Evolutionary conservation across 1,139 yeast species (phyloP), one percentile per base, ranked within the genome.

Genomic region (Yamadazyma epiphylla): DNA sequence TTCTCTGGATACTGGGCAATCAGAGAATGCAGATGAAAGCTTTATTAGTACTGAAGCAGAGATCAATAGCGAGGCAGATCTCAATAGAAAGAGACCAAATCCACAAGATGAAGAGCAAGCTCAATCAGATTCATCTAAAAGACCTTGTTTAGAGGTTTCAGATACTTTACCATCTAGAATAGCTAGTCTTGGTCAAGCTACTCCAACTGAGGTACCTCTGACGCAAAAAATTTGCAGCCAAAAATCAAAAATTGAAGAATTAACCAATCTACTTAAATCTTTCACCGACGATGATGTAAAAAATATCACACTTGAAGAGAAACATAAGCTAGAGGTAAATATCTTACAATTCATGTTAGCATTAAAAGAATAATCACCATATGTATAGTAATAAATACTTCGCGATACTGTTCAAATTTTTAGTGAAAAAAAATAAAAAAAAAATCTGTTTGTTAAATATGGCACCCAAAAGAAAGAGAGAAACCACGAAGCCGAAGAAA

Each of bases 401-500:
- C 20, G 20, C 20, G 20, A n/a, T n/a, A n/a, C n/a, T n/a, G n/a
- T n/a, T n/a, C n/a, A n/a, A n/a, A n/a, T n/a, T n/a, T n/a, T n/a
- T 17, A 43, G 51, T 33, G 53, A 43, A 14, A 29, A 27, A 6
- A n/a, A n/a, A n/a, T n/a, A n/a, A n/a, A n/a, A n/a, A n/a, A n/a
- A n/a, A n/a, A n/a, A n/a, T n/a, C n/a, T n/a, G n/a, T n/a, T n/a
- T n/a, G n/a, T 29, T 41, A 5, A 39, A 38, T 19, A 32, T 38
- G 26, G 36, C 37, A 31, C 40, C 38, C 12, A 46, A 43, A 28
- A 33, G 45, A 5, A 52, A 45, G 36, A 48, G 41, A 33, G 45
- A 34, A 20, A 46, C 41, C 37, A 41, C 41, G 37, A 52, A 44
- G 31, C 15, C 25, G 12, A 40, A 37, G 33, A 30, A 31, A 32